phyloP scores from a whole-genome alignment of 805 yeast species.

The Suhomyces xylopsoci region DNA sequence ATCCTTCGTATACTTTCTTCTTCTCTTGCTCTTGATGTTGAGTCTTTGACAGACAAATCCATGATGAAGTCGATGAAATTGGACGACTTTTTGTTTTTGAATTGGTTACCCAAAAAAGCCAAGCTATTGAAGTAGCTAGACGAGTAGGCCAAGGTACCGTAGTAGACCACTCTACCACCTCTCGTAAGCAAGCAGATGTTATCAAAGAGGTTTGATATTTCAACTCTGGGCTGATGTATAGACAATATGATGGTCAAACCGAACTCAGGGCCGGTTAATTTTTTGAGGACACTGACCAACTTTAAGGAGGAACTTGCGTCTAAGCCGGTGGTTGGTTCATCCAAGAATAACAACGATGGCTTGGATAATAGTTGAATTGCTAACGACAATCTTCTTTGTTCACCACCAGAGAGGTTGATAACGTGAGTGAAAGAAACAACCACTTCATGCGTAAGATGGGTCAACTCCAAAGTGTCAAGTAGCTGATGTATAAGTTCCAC shows the following conservation, averaged over 20 bases:
- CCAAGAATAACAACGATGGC: constrained; percentile 23
- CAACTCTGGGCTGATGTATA: constrained; percentile 27
- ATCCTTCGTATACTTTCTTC: constrained; percentile 6
- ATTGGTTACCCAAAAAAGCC: neutral
- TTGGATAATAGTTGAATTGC: constrained; percentile 23
- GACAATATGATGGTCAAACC: constrained; percentile 23
- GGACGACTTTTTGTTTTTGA: constrained; percentile 3
- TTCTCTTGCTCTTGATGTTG: constrained; percentile 10
- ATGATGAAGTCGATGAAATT: constrained; percentile 12
- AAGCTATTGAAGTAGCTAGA: constrained; percentile 13
- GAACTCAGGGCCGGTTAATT: constrained; percentile 20
- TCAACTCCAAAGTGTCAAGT: constrained; percentile 19
- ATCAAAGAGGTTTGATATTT: constrained; percentile 21
- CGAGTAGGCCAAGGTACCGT: constrained; percentile 18
- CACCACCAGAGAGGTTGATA: constrained; percentile 24
- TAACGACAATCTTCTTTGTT: constrained; percentile 22
- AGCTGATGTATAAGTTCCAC: constrained; percentile 14
- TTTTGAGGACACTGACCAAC: constrained; percentile 19
- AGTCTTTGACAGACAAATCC: constrained; percentile 13
- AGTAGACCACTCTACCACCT: constrained; percentile 25
- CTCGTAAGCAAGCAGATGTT: constrained; percentile 23
- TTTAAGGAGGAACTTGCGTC: constrained; percentile 26
- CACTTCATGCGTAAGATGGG: constrained; percentile 14
- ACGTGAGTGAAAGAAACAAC: constrained; percentile 18
- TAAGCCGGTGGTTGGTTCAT: constrained; percentile 29